Conservation (phyloP, 495 filamentous ascomycete species). For the Lasiosphaeria hispida region DNA sequence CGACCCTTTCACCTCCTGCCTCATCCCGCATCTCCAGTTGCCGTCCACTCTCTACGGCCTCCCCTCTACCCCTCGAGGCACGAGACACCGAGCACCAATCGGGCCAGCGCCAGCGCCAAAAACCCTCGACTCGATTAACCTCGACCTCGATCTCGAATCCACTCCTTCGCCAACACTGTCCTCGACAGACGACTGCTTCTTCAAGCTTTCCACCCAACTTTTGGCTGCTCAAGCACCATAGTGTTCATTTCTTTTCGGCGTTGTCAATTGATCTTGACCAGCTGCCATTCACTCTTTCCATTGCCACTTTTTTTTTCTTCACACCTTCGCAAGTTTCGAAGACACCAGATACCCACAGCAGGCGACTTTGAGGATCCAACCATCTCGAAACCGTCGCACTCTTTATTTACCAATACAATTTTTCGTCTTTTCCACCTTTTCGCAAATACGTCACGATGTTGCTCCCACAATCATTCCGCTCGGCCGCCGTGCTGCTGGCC, state of each 20-base stretch:
- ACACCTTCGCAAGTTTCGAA: background rate
- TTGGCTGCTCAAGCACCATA: background rate
- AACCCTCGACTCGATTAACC: background rate
- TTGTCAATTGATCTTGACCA: conserved; percentile 24
- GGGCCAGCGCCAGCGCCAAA: background rate
- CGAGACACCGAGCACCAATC: background rate
- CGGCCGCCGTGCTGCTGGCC: conserved; percentile 44
- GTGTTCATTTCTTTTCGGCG: conserved; percentile 3
- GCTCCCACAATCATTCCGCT: conserved; percentile 30
- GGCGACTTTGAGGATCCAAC: background rate
- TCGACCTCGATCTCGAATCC: conserved; percentile 2
- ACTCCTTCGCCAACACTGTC: background rate
- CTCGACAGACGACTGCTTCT: background rate
- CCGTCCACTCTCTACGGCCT: background rate
- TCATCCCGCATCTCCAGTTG: background rate
- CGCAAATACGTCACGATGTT: conserved; percentile 23
- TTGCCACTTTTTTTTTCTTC: background rate
- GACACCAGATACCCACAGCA: conserved; percentile 1
- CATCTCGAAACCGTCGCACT: background rate
- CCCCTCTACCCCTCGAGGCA: conserved; percentile 1
- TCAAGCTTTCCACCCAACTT: background rate
- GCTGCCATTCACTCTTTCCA: background rate
- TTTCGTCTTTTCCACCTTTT: background rate
- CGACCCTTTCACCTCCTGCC: background rate
- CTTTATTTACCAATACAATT: background rate